phyloP scores from a whole-genome alignment of 345 rosid species.

The Cardiospermum halicacabum region DNA sequence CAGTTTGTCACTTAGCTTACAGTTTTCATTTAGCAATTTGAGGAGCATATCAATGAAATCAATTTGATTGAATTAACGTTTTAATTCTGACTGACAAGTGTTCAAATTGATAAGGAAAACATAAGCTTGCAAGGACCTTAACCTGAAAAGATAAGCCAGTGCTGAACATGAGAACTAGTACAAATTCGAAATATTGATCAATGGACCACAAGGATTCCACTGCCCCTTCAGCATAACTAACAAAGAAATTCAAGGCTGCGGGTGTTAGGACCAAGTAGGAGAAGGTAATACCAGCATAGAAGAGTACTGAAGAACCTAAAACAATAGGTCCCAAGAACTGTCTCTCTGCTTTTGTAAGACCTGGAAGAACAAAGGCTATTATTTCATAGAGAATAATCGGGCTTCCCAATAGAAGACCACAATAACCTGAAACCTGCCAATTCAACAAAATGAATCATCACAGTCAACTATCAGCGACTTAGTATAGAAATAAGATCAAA shows the following conservation, averaged over 20 bases:
- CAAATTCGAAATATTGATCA: constrained; percentile 96
- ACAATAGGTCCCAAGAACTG: constrained; percentile 91
- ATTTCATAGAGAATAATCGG: constrained; percentile 89
- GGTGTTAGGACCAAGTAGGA: constrained; percentile 84
- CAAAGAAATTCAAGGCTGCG: constrained; percentile 97
- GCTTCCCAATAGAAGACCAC: constrained; percentile 93
- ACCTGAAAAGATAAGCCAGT: constrained; percentile 98
- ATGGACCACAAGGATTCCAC: constrained; percentile 98
- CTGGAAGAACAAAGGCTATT: constrained; percentile 95
- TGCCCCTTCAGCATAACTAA: constrained; percentile 89
- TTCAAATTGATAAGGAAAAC: neutral
- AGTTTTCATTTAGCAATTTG: neutral
- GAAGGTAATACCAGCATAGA: constrained; percentile 79
- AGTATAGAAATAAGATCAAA: neutral
- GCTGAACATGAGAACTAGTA: constrained; percentile 97
- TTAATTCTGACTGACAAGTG: neutral
- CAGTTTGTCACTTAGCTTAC: neutral
- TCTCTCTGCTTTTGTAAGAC: constrained; percentile 86
- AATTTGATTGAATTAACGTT: neutral
- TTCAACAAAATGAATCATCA: neutral
- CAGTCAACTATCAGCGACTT: neutral
- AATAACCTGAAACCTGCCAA: constrained; percentile 89
- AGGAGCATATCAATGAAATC: neutral
- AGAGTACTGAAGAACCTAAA: constrained; percentile 83
- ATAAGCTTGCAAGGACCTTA: constrained; percentile 13